A percentile compares a stretch with the other conserved stretches of the same genome.
Conservation (phyloP, 306 rosid genomes). For the Citrullus colocynthis region DNA sequence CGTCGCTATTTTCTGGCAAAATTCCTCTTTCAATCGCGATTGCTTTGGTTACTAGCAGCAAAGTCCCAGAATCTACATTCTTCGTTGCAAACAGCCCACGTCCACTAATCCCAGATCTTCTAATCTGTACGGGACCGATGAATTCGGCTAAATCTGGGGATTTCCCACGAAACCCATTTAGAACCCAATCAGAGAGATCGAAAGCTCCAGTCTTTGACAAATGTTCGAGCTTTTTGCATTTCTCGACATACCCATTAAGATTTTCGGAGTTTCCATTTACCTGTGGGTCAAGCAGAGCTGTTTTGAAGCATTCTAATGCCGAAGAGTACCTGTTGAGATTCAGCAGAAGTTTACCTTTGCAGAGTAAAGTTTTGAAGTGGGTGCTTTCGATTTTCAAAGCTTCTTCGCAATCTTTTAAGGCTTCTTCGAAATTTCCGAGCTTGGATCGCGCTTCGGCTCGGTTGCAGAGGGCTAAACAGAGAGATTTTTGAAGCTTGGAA, state of each 20-base stretch:
- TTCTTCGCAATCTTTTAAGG: constrained; percentile 54
- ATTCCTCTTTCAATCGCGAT: constrained; percentile 67
- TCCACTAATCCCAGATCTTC: constrained; percentile 53
- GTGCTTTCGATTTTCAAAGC: constrained; percentile 44
- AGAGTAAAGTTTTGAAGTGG: constrained; percentile 72
- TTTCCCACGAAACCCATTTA: constrained; percentile 40
- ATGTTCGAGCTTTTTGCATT: constrained; percentile 55
- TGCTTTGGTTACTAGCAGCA: constrained; percentile 57
- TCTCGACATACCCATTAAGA: constrained; percentile 50
- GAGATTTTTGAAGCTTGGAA: constrained; percentile 42
- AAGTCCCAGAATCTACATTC: constrained; percentile 58
- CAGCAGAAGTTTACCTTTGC: constrained; percentile 75
- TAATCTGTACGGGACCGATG: constrained; percentile 51
- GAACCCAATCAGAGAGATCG: constrained; percentile 78
- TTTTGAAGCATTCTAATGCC: constrained; percentile 49
- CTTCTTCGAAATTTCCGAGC: constrained; percentile 32
- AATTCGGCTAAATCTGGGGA: constrained; percentile 64
- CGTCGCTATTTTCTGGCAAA: constrained; percentile 39
- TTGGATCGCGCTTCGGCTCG: constrained; percentile 63
- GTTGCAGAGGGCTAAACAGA: constrained; percentile 67
- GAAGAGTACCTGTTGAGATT: constrained; percentile 41
- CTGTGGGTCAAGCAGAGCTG: constrained; percentile 39
- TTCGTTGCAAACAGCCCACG: constrained; percentile 59
- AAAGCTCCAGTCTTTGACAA: constrained; percentile 52
- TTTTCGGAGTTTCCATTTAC: constrained; percentile 28